Conservation (phyloP, 495 filamentous ascomycete genomes). For the Penicillium paxilli region DNA sequence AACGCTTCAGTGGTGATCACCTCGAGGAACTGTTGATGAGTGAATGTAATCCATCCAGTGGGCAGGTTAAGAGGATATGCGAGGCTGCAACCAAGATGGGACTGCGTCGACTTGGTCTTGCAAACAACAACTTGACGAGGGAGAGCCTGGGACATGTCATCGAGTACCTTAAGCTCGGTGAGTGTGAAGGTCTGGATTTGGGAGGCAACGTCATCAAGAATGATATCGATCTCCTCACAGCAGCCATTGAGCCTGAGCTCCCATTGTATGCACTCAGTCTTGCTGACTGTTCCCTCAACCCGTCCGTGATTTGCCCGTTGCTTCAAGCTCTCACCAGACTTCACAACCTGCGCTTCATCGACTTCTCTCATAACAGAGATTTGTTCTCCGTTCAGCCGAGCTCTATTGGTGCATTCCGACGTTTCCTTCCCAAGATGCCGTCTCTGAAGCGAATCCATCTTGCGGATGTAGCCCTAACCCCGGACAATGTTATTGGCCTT, state of each 20-base stretch:
- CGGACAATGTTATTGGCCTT: constrained; percentile 85
- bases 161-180: constrained; percentile 67
- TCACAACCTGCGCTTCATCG: constrained; percentile 80
- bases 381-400: constrained; percentile 76
- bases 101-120: constrained; percentile 74
- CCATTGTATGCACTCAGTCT: constrained; percentile 81
- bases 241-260: constrained; percentile 58
- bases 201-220: constrained; percentile 83
- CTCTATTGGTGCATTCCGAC: constrained; percentile 72
- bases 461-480: constrained; percentile 77
- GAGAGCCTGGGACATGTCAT: constrained; percentile 75
- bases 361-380: constrained; percentile 83
- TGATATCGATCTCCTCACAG: constrained; percentile 65
- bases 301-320: constrained; percentile 68
- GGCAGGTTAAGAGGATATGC: constrained; percentile 70
- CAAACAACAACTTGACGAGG: constrained; percentile 72
- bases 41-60: constrained; percentile 69
- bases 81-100: constrained; percentile 74
- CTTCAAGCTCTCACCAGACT: constrained; percentile 73
- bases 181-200: constrained; percentile 89
- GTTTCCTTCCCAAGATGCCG: constrained; percentile 81
- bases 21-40: constrained; percentile 85
- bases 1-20: constrained; percentile 70
- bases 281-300: constrained; percentile 80
- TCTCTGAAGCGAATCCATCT: constrained; percentile 84